These are phyloP conservation scores for Trichoderma sp. DNA, from an alignment of 2,329 filamentous ascomycete genomes.

Conservation along the genomic window DNA sequence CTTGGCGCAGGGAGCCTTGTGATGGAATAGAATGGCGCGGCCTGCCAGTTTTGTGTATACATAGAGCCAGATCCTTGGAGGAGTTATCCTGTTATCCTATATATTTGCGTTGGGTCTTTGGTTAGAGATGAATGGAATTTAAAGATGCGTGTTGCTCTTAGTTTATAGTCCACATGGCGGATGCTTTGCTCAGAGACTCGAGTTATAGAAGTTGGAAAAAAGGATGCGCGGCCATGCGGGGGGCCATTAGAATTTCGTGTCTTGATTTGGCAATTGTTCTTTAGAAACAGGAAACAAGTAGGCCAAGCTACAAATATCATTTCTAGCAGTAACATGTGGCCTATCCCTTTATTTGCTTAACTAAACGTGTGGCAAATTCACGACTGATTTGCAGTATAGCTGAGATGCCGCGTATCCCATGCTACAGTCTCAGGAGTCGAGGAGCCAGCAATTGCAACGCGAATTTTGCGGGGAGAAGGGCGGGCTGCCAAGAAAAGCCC, in stretches of 20 bases:
- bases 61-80: neutral
- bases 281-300: neutral
- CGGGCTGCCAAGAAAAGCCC: slow-evolving; percentile 4
- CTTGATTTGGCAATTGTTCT: neutral
- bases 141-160: neutral
- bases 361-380: neutral
- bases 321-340: neutral
- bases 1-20: slow-evolving; percentile 15
- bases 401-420: slow-evolving; percentile 11
- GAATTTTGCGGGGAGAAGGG: slow-evolving; percentile 8
- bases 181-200: neutral
- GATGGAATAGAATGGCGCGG: slow-evolving; percentile 16
- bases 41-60: slow-evolving; percentile 1
- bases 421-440: neutral
- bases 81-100: neutral
- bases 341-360: neutral
- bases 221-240: neutral
- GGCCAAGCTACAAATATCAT: neutral
- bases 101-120: neutral
- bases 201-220: neutral
- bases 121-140: neutral
- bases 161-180: neutral
- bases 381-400: neutral
- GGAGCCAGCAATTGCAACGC: neutral
- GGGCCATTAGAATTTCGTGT: neutral